Evolutionary conservation across 352 stramenopile species (phyloP).

Genomic region (Phytophthora boehmeriae): DNA sequence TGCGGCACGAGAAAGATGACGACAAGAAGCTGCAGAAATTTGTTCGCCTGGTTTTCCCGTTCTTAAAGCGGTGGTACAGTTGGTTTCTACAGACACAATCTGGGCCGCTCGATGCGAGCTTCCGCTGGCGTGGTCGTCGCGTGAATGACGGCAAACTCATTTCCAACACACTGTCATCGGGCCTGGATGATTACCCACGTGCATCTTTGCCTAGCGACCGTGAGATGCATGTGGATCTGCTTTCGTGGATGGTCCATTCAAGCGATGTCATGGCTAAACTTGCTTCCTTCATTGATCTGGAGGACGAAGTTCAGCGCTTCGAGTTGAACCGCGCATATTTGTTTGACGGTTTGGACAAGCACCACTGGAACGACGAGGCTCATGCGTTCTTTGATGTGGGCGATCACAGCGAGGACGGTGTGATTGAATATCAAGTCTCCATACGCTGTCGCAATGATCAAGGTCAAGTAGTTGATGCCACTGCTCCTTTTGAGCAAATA

Average conservation of each 20-base stretch:
- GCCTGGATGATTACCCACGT: conserved; percentile 93
- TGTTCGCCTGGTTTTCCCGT: conserved; percentile 64
- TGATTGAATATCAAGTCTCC: conserved; percentile 68
- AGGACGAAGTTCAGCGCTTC: conserved; percentile 36
- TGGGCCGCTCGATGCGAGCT: conserved; percentile 48
- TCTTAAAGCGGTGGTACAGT: conserved; percentile 76
- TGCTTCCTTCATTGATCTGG: conserved; percentile 38
- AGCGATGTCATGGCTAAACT: conserved; percentile 64
- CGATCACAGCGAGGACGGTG: conserved; percentile 74
- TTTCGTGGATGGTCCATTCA: conserved; percentile 89
- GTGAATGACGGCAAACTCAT: conserved; percentile 80
- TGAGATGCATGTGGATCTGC: conserved; percentile 92
- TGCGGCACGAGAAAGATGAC: conserved; percentile 25
- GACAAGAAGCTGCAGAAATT: conserved; percentile 40
- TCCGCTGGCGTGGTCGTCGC: conserved; percentile 85
- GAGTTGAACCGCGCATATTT: conserved; percentile 43
- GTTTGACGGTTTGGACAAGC: conserved; percentile 45
- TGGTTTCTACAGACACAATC: conserved; percentile 77
- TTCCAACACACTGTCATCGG: conserved; percentile 91
- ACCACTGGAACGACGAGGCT: conserved; percentile 75
- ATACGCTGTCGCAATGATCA: conserved; percentile 70
- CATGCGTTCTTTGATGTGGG: conserved; percentile 85
- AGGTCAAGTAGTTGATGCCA: conserved; percentile 50
- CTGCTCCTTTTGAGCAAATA: conserved; percentile 40
- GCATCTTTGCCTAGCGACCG: conserved; percentile 68